A percentile compares a stretch with the other conserved stretches of the same genome.
Conservation (phyloP, 1,139 yeast species). For the Scheffersomyces cryptocercus region DNA sequence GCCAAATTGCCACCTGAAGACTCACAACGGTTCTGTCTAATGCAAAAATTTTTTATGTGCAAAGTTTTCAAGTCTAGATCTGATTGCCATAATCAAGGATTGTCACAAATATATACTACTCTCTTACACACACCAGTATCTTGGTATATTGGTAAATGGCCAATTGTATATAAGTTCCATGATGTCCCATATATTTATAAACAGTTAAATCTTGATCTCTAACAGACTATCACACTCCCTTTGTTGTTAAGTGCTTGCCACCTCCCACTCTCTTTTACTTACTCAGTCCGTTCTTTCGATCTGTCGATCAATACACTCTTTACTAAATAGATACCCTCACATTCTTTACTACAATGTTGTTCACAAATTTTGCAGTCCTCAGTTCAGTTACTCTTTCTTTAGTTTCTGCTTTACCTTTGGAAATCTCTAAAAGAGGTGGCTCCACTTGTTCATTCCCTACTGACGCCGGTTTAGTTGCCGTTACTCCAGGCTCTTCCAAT, state of each 20-base stretch:
- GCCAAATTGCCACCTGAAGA: not conserved
- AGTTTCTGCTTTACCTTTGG: conserved; percentile 27
- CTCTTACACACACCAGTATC: too few relatives aligned
- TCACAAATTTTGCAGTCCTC: conserved; percentile 15
- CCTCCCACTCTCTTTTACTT: not conserved
- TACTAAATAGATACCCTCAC: conserved; percentile 5
- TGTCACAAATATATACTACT: too few relatives aligned
- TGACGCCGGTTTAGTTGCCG: conserved; percentile 63
- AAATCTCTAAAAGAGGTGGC: conserved; percentile 23
- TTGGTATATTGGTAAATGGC: too few relatives aligned
- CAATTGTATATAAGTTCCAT: too few relatives aligned
- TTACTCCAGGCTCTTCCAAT: conserved; percentile 57
- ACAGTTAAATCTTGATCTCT: too few relatives aligned
- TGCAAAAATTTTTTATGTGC: not conserved
- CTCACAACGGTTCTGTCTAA: not conserved
- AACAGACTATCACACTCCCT: too few relatives aligned
- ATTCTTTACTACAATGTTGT: conserved; percentile 18
- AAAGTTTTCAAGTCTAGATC: not conserved
- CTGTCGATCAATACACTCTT: not conserved
- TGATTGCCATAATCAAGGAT: too few relatives aligned
- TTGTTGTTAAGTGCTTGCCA: not conserved
- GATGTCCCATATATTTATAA: too few relatives aligned
- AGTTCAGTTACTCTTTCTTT: conserved; percentile 20
- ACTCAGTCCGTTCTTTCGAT: not conserved
- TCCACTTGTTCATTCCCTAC: conserved; percentile 67